These are phyloP conservation scores for Pseudogymnoascus sp. DNA, from an alignment of 2,329 filamentous ascomycete species.

Conservation along the genomic window DNA sequence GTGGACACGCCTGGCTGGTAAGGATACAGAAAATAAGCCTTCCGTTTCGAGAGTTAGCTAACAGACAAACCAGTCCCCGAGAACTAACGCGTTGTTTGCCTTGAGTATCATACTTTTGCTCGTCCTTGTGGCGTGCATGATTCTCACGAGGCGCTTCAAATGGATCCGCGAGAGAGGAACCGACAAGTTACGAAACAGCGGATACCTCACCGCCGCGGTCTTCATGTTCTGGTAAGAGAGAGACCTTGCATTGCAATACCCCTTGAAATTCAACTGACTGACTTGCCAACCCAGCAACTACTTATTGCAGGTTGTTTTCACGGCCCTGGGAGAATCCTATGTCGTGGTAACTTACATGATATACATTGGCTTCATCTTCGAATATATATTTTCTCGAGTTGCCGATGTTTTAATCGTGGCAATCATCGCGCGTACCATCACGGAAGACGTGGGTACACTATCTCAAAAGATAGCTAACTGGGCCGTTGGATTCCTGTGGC, in stretches of 20 bases:
- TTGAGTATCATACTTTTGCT: background rate
- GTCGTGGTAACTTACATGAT: background rate
- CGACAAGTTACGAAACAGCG: background rate
- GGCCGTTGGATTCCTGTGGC: background rate
- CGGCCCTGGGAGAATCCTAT: background rate
- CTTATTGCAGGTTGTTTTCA: background rate
- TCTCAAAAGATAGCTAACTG: background rate
- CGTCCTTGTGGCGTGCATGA: background rate
- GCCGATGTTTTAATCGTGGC: background rate
- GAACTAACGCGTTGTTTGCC: background rate
- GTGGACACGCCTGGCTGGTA: background rate
- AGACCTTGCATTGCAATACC: background rate
- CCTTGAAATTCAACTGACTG: background rate
- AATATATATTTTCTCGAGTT: background rate
- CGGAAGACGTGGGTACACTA: background rate
- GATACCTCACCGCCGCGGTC: background rate
- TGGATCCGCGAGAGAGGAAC: background rate
- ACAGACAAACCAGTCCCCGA: background rate
- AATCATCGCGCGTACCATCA: background rate
- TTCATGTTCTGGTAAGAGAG: background rate
- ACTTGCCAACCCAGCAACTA: background rate
- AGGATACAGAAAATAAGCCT: background rate
- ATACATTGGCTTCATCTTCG: background rate
- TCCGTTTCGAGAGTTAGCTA: background rate
- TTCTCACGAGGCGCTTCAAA: background rate